Conservation (phyloP, 2,329 filamentous ascomycete genomes). For the Epichloe hybrida region DNA sequence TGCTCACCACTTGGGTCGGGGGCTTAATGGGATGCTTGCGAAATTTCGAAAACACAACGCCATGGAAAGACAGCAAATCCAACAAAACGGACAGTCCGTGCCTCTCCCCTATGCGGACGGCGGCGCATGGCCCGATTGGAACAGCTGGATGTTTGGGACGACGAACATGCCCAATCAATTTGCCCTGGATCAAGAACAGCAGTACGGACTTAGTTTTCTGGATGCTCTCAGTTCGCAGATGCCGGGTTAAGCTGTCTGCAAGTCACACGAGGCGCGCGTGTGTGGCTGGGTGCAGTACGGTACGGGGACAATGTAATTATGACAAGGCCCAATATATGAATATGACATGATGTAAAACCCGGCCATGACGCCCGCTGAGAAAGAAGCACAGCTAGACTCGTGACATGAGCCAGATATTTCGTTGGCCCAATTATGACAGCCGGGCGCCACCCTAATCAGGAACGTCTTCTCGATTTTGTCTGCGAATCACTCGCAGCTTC, state of each 20-base stretch:
- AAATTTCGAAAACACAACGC: slow-evolving; percentile 13
- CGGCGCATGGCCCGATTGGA: slow-evolving; percentile 9
- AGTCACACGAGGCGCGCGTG: not conserved
- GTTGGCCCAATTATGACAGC: too few relatives aligned
- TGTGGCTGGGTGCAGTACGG: not conserved
- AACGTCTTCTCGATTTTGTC: too few relatives aligned
- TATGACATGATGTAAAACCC: too few relatives aligned
- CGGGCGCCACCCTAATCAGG: too few relatives aligned
- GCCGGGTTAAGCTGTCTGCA: slow-evolving; percentile 6
- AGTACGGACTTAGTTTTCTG: slow-evolving; percentile 12
- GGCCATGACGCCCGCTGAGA: too few relatives aligned
- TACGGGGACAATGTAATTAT: not conserved
- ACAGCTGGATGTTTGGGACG: slow-evolving; percentile 15
- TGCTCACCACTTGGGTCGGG: slow-evolving; percentile 16
- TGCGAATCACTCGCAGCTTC: too few relatives aligned
- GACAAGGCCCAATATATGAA: not conserved
- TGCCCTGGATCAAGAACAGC: slow-evolving; percentile 11
- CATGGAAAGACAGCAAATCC: slow-evolving; percentile 4
- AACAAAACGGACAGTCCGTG: not conserved
- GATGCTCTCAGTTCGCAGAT: slow-evolving; percentile 16
- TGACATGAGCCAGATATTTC: too few relatives aligned
- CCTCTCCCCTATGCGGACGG: slow-evolving; percentile 1
- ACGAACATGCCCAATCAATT: slow-evolving; percentile 5
- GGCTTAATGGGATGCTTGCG: slow-evolving; percentile 16
- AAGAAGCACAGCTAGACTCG: too few relatives aligned